Percentiles rank a stretch among this genome's conserved stretches.
Conservation (phyloP, 208 protist genomes). For the Leishmania lainsoni region DNA sequence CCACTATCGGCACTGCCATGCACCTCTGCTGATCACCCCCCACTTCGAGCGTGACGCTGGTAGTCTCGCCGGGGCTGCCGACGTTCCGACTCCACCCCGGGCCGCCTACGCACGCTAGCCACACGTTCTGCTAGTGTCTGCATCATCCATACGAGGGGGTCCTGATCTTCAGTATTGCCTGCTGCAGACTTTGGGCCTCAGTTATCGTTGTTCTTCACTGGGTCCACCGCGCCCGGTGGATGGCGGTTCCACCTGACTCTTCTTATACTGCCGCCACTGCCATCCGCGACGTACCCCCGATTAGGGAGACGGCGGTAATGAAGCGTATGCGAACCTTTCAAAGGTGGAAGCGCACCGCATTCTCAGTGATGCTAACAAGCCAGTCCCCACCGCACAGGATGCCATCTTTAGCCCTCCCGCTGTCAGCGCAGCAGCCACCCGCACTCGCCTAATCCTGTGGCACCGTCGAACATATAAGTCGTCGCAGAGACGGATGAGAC, state of each 20-base stretch:
- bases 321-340: neutral
- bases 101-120: neutral
- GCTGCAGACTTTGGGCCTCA: constrained; percentile 13
- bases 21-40: neutral
- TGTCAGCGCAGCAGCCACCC: too few relatives aligned
- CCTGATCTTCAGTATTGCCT: constrained; percentile 23
- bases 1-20: neutral
- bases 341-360: neutral
- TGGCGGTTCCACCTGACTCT: neutral
- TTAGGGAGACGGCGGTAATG: neutral
- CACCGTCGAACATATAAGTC: too few relatives aligned
- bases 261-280: neutral
- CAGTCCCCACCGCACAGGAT: too few relatives aligned
- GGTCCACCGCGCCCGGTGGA: neutral
- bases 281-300: neutral
- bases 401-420: too few relatives aligned
- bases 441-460: too few relatives aligned
- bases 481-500: too few relatives aligned
- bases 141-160: neutral
- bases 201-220: neutral
- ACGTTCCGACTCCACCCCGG: neutral
- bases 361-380: too few relatives aligned
- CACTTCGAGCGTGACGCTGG: neutral
- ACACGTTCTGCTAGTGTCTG: neutral
- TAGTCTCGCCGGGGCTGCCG: neutral